Evolutionary conservation across 257 asterid genomes (phyloP).

Genomic region (Coffea eugenioides): DNA sequence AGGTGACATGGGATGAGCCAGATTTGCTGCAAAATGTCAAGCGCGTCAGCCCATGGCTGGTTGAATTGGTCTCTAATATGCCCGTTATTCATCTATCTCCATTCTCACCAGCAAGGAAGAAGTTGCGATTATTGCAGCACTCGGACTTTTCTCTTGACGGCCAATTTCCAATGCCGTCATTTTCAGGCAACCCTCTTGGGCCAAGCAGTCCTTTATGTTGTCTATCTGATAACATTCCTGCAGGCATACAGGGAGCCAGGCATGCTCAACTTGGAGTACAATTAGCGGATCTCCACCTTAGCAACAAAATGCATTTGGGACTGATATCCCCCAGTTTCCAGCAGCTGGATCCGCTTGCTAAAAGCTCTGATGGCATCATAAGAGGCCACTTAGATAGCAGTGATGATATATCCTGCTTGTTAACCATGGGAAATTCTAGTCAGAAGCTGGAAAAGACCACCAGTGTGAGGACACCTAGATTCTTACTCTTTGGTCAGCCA

Average conservation of each 20-base stretch:
- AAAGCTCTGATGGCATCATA: constrained; percentile 34
- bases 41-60: constrained; percentile 95
- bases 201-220: constrained; percentile 66
- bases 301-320: constrained; percentile 77
- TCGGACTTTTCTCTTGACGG: constrained; percentile 60
- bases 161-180: constrained; percentile 70
- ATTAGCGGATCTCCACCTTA: constrained; percentile 64
- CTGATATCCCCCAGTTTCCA: constrained; percentile 52
- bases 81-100: constrained; percentile 72
- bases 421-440: constrained; percentile 63
- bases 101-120: constrained; percentile 74
- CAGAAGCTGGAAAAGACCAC: constrained; percentile 42
- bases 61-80: constrained; percentile 71
- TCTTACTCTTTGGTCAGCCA: constrained; percentile 88
- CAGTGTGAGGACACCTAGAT: constrained; percentile 50
- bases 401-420: constrained; percentile 68
- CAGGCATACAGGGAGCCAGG: constrained; percentile 99
- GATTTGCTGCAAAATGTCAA: constrained; percentile 78
- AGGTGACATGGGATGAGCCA: constrained; percentile 98
- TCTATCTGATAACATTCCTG: constrained; percentile 68
- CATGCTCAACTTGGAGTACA: constrained; percentile 92
- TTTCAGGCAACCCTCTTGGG: constrained; percentile 76
- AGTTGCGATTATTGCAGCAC: constrained; percentile 55
- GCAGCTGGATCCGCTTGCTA: constrained; percentile 43
- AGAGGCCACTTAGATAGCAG: constrained; percentile 33